Evolutionary conservation across 1,284 basidiomycete genomes (phyloP), one percentile per base, ranked within the genome.

Genomic region (Cryptococcus hybrid): DNA sequence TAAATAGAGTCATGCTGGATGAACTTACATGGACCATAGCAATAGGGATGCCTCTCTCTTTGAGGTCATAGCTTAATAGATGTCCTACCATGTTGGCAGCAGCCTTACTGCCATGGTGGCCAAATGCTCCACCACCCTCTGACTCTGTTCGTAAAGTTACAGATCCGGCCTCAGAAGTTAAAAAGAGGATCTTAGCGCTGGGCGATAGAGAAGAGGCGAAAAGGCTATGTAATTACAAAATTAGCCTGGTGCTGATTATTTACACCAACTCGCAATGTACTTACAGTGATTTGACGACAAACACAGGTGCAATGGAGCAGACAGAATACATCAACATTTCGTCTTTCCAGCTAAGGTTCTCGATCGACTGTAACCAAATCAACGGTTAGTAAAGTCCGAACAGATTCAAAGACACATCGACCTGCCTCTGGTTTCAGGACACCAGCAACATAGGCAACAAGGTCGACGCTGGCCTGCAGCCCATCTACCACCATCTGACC

Each of bases 41-140:
- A 9, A 82, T 78, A 0, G 77, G 71, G 13, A 82, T 64, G 2
- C 77, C 79, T 51, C 76, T 70, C 34, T 78, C 71, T 47, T 75
- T 68, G n/a, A 83, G 56, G 58, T 82, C 80, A 51, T 76, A 70
- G 7, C 73, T 69, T 15, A 83, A 62, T 15, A 83, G 63, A 48
- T 78, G 76, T 1, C 81, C 81, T 2, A 79, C 73, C 81, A 83
- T 82, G 57, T 83, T 83, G 2, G 72, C 77, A 12, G 81, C 82
- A 5, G 79, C 80, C 67, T 83, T 82, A 57, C 75, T 79, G 2
- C 79, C 81, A 60, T 83, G 81, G 64, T 83, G 82, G 7, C 79
- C 81, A 59, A 78, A 82, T 65, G 80, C 82, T 9, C 80, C 79
- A 4, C 80, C 81, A 34, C 81, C 81, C 68, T 83, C 81, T 52